These are phyloP conservation scores for Butyriboletus loyo DNA, from an alignment of 768 basidiomycete species.

Conservation along the genomic window DNA sequence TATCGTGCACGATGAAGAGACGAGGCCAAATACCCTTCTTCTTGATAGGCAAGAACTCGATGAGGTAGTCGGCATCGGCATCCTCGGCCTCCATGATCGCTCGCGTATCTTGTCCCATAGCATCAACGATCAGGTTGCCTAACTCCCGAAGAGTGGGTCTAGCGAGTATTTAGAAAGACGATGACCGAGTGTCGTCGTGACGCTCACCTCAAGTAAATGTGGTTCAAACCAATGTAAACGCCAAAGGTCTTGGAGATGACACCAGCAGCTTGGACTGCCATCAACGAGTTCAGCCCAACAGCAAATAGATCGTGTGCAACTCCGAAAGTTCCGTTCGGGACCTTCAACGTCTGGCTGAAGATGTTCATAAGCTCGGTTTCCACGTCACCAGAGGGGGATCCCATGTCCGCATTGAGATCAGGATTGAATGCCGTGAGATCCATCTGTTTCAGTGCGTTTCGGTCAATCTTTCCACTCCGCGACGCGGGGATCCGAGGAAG, in stretches of 20 bases:
- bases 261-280: constrained; percentile 33
- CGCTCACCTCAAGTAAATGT: constrained; percentile 28
- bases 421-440: constrained; percentile 21
- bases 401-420: constrained; percentile 24
- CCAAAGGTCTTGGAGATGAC: constrained; percentile 28
- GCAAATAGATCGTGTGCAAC: constrained; percentile 30
- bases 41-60: constrained; percentile 30
- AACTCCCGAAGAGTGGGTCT: constrained; percentile 29
- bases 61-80: constrained; percentile 28
- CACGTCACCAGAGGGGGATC: constrained; percentile 25
- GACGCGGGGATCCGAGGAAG: constrained; percentile 24
- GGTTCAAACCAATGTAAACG: constrained; percentile 29
- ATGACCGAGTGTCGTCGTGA: not conserved
- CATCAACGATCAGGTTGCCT: constrained; percentile 25
- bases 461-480: constrained; percentile 28
- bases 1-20: constrained; percentile 30
- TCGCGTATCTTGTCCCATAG: constrained; percentile 27
- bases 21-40: constrained; percentile 29
- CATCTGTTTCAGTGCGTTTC: constrained; percentile 27
- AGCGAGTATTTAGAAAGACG: not conserved
- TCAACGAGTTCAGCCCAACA: constrained; percentile 30
- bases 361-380: constrained; percentile 25
- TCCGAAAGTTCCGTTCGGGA: constrained; percentile 21
- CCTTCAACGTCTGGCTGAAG: constrained; percentile 24
- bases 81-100: constrained; percentile 32